Conservation (phyloP, 495 filamentous ascomycete genomes). For the Penicillium soppii region DNA sequence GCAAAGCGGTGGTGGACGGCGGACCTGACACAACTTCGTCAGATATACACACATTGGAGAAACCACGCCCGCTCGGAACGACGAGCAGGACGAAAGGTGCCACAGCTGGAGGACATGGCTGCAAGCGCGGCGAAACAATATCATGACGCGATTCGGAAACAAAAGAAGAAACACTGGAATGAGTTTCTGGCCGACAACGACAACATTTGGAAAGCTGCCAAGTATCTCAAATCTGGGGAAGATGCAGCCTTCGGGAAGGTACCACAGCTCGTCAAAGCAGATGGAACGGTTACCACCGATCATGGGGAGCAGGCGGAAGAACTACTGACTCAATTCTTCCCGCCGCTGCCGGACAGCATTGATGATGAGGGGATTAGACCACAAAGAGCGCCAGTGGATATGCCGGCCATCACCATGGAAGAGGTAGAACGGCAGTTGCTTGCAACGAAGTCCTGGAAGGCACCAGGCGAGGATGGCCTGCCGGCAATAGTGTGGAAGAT, state of each 20-base stretch:
- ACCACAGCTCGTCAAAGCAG: too few species aligned
- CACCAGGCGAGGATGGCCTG: constrained; percentile 22
- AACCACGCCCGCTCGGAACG: too few species aligned
- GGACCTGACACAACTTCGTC: constrained; percentile 11
- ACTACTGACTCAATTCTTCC: too few species aligned
- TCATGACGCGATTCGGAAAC: constrained; percentile 20
- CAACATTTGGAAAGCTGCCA: constrained; percentile 27
- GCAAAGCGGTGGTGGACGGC: constrained; percentile 17
- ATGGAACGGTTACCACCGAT: too few species aligned
- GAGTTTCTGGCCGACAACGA: constrained; percentile 25
- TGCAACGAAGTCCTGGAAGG: constrained; percentile 16
- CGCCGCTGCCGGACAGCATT: constrained; percentile 17
- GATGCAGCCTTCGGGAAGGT: constrained; percentile 18
- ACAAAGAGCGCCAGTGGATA: constrained; percentile 18
- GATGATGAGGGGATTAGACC: constrained; percentile 18
- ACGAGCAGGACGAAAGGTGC: too few species aligned
- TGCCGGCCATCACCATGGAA: constrained; percentile 18
- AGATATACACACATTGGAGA: too few species aligned
- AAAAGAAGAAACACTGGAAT: constrained; percentile 29
- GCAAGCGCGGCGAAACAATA: constrained; percentile 20
- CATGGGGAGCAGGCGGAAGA: too few species aligned
- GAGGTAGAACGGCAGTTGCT: constrained; percentile 20
- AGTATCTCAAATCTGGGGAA: constrained; percentile 21
- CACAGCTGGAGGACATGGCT: constrained; percentile 15
- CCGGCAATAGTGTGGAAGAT: constrained; percentile 28